Evolutionary conservation across 1,284 basidiomycete genomes (phyloP).

Genomic region (Farysia itapuensis): DNA sequence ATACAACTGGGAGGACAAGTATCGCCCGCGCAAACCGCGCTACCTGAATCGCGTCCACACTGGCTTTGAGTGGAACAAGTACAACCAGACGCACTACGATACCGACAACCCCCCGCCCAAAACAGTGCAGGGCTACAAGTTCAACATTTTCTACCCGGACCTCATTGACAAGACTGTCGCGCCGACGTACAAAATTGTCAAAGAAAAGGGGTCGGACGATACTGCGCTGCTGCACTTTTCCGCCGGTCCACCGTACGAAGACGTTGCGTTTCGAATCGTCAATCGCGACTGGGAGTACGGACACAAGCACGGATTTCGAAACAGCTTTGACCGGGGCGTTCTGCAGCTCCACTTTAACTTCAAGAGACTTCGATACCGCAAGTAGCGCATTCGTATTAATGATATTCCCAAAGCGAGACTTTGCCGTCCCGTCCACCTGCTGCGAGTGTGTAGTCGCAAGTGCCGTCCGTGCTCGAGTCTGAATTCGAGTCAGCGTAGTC

Average conservation of each 20-base stretch:
- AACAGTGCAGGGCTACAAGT: slow-evolving; percentile 79
- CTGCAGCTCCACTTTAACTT: slow-evolving; percentile 58
- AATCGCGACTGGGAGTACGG: slow-evolving; percentile 98
- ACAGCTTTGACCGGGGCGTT: slow-evolving; percentile 66
- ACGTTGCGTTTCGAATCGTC: slow-evolving; percentile 96
- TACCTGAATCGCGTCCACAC: slow-evolving; percentile 99
- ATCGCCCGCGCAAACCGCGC: slow-evolving; percentile 93
- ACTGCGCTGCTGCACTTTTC: slow-evolving; percentile 90
- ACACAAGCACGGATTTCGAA: slow-evolving; percentile 72
- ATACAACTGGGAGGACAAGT: slow-evolving; percentile 99
- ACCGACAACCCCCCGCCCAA: slow-evolving; percentile 58
- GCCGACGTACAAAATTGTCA: slow-evolving; percentile 82
- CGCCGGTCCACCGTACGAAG: slow-evolving; percentile 97
- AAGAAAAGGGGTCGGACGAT: slow-evolving; percentile 85
- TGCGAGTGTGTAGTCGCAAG: slow-evolving; percentile 5
- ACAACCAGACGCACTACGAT: slow-evolving; percentile 60
- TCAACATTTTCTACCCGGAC: slow-evolving; percentile 93
- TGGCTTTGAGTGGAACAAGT: slow-evolving; percentile 99
- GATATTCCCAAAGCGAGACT: slow-evolving; percentile 25
- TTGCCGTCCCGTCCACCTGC: slow-evolving; percentile 35
- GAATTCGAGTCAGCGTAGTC: neutral
- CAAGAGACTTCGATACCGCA: slow-evolving; percentile 54
- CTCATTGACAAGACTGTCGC: slow-evolving; percentile 95
- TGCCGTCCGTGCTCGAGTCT: slow-evolving; percentile 2
- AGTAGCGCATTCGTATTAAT: slow-evolving; percentile 27